Evolutionary conservation across 2,329 filamentous ascomycete species (phyloP).

Genomic region (Colletotrichum musae): DNA sequence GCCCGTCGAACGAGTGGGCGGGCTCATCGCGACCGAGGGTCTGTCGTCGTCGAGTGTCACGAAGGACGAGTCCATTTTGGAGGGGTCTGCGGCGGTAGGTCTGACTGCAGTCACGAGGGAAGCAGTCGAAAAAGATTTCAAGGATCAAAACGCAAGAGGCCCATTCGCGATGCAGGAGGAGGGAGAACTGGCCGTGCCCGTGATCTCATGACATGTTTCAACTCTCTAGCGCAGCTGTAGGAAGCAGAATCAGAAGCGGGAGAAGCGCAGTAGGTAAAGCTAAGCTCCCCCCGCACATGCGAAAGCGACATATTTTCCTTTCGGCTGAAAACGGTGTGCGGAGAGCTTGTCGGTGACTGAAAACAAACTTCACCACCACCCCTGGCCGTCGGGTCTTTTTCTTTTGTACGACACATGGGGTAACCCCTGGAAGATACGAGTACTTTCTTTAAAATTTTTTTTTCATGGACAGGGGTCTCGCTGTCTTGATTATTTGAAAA

Average conservation of each 20-base stretch:
- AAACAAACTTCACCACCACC: constrained; percentile 5
- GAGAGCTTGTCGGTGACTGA: constrained; percentile 8
- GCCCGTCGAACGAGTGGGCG: constrained; percentile 49
- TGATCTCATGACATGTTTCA: constrained; percentile 42
- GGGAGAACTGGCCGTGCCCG: neutral
- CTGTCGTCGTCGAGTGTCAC: constrained; percentile 1
- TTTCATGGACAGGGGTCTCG: neutral
- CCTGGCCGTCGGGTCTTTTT: no score
- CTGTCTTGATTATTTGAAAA: neutral
- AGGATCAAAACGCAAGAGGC: neutral
- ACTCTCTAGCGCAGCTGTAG: constrained; percentile 13
- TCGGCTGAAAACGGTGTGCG: constrained; percentile 35
- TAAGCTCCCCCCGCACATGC: constrained; percentile 29
- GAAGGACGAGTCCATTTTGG: constrained; percentile 33
- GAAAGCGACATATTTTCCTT: neutral
- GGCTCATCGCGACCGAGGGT: constrained; percentile 39
- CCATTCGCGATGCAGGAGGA: neutral
- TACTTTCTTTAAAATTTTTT: neutral
- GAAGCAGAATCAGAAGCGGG: no score
- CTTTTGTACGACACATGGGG: constrained; percentile 1
- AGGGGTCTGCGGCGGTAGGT: no score
- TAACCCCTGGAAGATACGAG: neutral
- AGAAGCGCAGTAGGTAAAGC: no score
- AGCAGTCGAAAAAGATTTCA: neutral
- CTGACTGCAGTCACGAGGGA: no score